phyloP scores from a whole-genome alignment of 1,284 basidiomycete species.

The Inonotus obliquus region DNA sequence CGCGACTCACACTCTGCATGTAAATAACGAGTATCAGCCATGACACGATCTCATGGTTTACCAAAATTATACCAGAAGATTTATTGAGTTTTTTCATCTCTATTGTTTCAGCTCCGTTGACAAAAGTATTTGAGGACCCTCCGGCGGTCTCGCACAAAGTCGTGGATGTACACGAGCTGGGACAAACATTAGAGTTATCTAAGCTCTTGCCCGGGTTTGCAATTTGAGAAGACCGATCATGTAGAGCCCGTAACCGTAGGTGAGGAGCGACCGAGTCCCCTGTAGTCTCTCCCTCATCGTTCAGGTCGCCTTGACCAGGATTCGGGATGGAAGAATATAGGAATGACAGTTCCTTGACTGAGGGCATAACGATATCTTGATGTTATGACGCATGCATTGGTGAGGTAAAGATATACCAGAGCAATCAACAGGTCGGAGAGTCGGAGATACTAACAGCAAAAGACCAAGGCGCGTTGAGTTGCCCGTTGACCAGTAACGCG shows the following conservation, averaged over 20 bases:
- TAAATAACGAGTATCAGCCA: not conserved
- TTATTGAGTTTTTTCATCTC: not conserved
- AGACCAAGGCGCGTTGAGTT: not conserved
- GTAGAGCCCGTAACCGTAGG: not conserved
- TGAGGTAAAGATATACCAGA: not conserved
- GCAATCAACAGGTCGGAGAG: not conserved
- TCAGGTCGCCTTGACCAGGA: not conserved
- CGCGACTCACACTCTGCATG: not conserved
- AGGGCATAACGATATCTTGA: not conserved
- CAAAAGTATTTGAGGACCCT: not conserved
- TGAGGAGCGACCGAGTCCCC: not conserved
- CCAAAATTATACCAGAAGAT: constrained; percentile 4
- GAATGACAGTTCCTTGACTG: not conserved
- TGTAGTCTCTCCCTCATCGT: not conserved
- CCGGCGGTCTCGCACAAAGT: not conserved
- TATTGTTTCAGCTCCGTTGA: not conserved
- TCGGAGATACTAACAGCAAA: too few species aligned
- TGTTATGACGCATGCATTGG: not conserved
- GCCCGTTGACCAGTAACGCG: not conserved
- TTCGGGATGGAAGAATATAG: not conserved
- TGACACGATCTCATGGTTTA: not conserved
- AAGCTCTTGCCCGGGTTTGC: not conserved
- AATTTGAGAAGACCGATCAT: not conserved
- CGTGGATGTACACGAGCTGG: not conserved
- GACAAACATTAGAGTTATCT: not conserved